Percentiles rank a stretch among this genome's conserved stretches.
phyloP scores from a whole-genome alignment of 2,329 filamentous ascomycete species.

The Colletotrichum sidae region DNA sequence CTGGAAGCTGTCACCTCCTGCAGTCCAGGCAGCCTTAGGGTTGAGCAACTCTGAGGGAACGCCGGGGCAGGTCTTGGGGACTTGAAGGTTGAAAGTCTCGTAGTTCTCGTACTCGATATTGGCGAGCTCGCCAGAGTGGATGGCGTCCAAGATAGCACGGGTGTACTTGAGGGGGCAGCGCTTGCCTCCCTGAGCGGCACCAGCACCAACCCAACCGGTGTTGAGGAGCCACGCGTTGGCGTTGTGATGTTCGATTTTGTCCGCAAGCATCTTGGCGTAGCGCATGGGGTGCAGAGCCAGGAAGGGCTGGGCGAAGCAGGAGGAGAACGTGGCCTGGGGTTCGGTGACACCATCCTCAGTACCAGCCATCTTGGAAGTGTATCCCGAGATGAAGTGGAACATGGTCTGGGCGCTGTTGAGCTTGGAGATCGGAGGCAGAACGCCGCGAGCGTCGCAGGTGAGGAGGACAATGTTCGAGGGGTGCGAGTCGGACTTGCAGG shows the following conservation, averaged over 20 bases:
- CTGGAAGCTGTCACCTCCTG: conserved; percentile 83
- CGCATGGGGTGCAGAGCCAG: conserved; percentile 98
- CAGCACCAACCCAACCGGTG: conserved; percentile 96
- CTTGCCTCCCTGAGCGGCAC: conserved; percentile 91
- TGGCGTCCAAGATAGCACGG: conserved; percentile 96
- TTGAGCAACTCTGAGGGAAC: conserved; percentile 95
- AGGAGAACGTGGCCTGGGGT: conserved; percentile 98
- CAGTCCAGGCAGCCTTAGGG: conserved; percentile 92
- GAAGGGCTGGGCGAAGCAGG: conserved; percentile 99
- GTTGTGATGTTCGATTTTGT: conserved; percentile 96
- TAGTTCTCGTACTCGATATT: conserved; percentile 95
- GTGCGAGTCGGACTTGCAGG: conserved; percentile 87
- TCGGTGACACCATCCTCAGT: conserved; percentile 97
- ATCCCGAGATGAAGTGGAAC: conserved; percentile 99
- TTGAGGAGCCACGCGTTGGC: conserved; percentile 98
- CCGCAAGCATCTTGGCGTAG: conserved; percentile 97
- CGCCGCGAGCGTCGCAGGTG: conserved; percentile 97
- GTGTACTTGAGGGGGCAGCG: conserved; percentile 99
- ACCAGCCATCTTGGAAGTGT: conserved; percentile 99
- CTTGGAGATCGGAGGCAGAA: conserved; percentile 97
- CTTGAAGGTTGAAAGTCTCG: conserved; percentile 94
- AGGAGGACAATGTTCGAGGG: conserved; percentile 97
- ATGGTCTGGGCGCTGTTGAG: conserved; percentile 94
- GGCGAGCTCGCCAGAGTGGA: conserved; percentile 96
- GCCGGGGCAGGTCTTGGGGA: conserved; percentile 90